Evolutionary conservation across 192 early-diverging fungal genomes (phyloP).

Genomic region (Coemansia furcata): DNA sequence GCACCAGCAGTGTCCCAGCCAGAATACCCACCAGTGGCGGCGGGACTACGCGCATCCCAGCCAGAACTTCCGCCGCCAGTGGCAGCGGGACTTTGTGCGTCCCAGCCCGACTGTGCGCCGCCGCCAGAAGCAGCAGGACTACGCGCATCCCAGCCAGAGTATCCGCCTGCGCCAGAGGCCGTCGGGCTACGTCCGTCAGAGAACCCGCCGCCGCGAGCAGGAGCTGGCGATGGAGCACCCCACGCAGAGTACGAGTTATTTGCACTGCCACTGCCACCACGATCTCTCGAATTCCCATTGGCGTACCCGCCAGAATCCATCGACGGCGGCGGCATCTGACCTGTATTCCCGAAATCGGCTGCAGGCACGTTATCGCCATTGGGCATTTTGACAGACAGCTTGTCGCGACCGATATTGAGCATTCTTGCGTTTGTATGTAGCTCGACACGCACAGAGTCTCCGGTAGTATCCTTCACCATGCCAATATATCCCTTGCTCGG

Average conservation of each 20-base stretch:
- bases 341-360: slow-evolving; percentile 12
- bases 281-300: background rate
- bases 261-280: background rate
- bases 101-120: slow-evolving; percentile 49
- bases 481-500: slow-evolving; percentile 98
- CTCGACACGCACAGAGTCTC: slow-evolving; percentile 76
- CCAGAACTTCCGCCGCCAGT: slow-evolving; percentile 53
- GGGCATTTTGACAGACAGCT: slow-evolving; percentile 66
- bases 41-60: slow-evolving; percentile 57
- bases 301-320: slow-evolving; percentile 18
- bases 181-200: slow-evolving; percentile 11
- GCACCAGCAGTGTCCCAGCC: slow-evolving; percentile 58
- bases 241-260: slow-evolving; percentile 4
- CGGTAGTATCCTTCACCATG: slow-evolving; percentile 83
- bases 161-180: slow-evolving; percentile 8
- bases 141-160: slow-evolving; percentile 8
- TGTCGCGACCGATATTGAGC: slow-evolving; percentile 76
- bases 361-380: slow-evolving; percentile 56
- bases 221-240: slow-evolving; percentile 16
- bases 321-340: background rate
- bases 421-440: slow-evolving; percentile 85
- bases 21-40: slow-evolving; percentile 11
- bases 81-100: slow-evolving; percentile 30
- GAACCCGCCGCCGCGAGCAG: slow-evolving; percentile 17
- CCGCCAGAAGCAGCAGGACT: slow-evolving; percentile 57